Conservation (phyloP, 2,329 filamentous ascomycete species). For the Aspergillus hiratsukae region DNA sequence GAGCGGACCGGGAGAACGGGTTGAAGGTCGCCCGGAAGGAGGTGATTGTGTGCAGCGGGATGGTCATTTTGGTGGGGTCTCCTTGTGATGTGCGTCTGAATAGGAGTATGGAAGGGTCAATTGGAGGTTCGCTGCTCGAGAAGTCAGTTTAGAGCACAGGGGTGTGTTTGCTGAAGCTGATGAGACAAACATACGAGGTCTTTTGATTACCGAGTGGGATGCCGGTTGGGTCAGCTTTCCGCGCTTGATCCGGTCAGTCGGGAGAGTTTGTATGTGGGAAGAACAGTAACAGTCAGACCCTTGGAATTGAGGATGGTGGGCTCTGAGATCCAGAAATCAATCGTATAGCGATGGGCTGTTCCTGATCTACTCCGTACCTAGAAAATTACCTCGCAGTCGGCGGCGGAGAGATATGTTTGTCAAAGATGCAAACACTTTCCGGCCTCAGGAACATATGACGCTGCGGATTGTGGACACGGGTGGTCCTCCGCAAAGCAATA, state of each 20-base stretch:
- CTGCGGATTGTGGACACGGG: constrained; percentile 12
- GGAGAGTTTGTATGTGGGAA: neutral
- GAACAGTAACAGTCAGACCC: neutral
- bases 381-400: neutral
- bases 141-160: neutral
- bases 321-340: neutral
- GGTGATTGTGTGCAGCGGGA: constrained; percentile 50
- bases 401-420: constrained; percentile 21
- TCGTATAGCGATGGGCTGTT: neutral
- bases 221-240: neutral
- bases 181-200: neutral
- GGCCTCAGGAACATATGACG: constrained; percentile 27
- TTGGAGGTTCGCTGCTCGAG: neutral
- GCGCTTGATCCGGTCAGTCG: neutral
- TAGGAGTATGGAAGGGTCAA: neutral
- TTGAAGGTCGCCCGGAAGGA: constrained; percentile 85
- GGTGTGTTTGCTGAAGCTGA: neutral
- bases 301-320: neutral
- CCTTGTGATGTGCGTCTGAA: neutral
- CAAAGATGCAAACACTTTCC: constrained; percentile 25
- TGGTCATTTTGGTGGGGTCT: constrained; percentile 26
- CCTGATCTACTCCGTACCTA: neutral
- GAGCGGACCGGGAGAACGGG: constrained; percentile 75
- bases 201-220: neutral
- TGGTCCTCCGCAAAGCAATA: no score